These are phyloP conservation scores for Eimeria praecox DNA, from an alignment of 169 alveolate species.

Conservation along the genomic window DNA sequence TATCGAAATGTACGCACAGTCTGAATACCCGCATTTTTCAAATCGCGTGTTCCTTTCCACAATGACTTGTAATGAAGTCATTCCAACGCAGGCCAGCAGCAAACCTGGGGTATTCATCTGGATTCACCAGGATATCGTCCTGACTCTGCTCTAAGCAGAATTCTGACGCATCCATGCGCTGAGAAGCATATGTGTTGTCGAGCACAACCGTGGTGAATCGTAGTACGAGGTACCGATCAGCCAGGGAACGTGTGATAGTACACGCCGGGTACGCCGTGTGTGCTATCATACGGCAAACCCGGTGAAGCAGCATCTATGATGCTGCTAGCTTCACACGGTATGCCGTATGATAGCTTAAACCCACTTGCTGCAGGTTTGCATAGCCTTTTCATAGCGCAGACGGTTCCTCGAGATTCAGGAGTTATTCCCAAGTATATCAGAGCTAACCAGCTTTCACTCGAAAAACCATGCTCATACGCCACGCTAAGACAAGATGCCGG, in stretches of 20 bases:
- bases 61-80: too few relatives aligned
- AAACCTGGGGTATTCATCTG: too few relatives aligned
- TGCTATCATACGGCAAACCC: too few relatives aligned
- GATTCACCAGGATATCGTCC: too few relatives aligned
- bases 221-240: neutral
- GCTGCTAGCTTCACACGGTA: too few relatives aligned
- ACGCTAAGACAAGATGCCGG: neutral
- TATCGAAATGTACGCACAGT: neutral
- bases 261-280: neutral
- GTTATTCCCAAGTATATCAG: neutral
- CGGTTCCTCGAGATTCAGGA: neutral
- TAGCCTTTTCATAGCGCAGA: neutral
- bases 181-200: neutral
- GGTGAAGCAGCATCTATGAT: too few relatives aligned
- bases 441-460: neutral
- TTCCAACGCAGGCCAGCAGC: too few relatives aligned
- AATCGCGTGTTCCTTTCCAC: neutral
- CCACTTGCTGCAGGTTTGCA: neutral
- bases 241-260: neutral
- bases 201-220: neutral
- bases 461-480: neutral
- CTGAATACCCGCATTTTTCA: neutral
- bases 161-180: too few relatives aligned
- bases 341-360: too few relatives aligned
- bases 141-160: too few relatives aligned